Evolutionary conservation across 495 filamentous ascomycete genomes (phyloP).

Genomic region (Penicillium tannophilum): DNA sequence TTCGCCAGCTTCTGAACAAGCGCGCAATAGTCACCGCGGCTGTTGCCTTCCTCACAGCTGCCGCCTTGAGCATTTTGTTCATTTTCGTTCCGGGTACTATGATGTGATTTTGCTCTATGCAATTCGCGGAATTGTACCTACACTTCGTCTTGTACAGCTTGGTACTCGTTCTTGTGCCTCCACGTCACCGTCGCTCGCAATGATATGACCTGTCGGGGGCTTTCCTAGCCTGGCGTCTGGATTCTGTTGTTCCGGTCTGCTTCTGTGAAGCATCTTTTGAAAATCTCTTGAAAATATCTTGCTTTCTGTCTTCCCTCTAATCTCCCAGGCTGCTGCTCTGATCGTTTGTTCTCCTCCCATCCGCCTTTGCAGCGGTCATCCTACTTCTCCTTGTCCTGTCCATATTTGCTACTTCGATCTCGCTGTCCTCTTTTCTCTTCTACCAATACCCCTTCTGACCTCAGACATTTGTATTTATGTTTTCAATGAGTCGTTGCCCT

Average conservation of each 20-base stretch:
- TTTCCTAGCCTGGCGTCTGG: constrained; percentile 10
- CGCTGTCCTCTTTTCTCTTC: constrained; percentile 27
- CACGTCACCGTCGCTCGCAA: constrained; percentile 12
- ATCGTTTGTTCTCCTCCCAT: not conserved
- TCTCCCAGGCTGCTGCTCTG: constrained; percentile 3
- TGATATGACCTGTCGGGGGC: constrained; percentile 7
- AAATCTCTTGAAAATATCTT: constrained; percentile 1
- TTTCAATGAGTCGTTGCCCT: constrained; percentile 30
- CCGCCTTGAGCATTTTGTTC: constrained; percentile 77
- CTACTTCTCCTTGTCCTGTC: constrained; percentile 27
- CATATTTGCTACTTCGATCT: constrained; percentile 24
- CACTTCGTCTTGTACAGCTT: constrained; percentile 4
- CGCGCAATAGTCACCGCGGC: constrained; percentile 75
- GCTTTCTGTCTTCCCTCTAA: not conserved
- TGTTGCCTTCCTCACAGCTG: constrained; percentile 72
- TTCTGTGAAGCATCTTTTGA: constrained; percentile 23
- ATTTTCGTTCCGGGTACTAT: constrained; percentile 90
- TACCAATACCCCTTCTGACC: constrained; percentile 42
- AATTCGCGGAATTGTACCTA: not conserved
- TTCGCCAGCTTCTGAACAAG: constrained; percentile 78
- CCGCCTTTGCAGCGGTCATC: constrained; percentile 15
- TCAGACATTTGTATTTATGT: constrained; percentile 37
- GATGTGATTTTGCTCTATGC: constrained; percentile 52
- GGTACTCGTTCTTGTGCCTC: not conserved
- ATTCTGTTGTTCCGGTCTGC: constrained; percentile 13